Evolutionary conservation across 2,329 filamentous ascomycete genomes (phyloP), one percentile per base, ranked within the genome.

Genomic region (Aspergillus candidus): DNA sequence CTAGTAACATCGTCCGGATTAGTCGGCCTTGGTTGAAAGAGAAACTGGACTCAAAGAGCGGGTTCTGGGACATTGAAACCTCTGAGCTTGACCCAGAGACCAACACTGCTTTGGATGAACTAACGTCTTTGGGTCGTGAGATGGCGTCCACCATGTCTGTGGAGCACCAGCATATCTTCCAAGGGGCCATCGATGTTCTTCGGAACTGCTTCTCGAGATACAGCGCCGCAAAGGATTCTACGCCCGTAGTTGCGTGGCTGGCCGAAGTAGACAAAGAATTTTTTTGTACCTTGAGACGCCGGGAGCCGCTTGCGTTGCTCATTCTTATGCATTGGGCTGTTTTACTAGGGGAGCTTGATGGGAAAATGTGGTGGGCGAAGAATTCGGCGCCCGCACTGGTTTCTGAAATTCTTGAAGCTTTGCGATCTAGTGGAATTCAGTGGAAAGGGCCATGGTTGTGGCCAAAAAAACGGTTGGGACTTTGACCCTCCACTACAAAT

Each of bases 31-130:
- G 63, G 49, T 71, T 79, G 50, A 74, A 78, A 51, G 69, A 72
- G 12, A 76, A 72, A 63, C 61, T 78, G 1, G 79, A 77, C 56
- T 65, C 3, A 70, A 66, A 32, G 54, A 54, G 1, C 59, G 61
- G 14, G 73, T 74, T 49, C 74, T 73, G 70, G 72, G 67, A 6
- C 54, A 67, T 15, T 62, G 65, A 10, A 12, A 42, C 18, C 1
- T 40, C 40, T 4, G 44, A 43, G 13, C 29, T 64, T 18, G 63
- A 67, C 27, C 30, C 17, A 2, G 56, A 58, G 4, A 60, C 57
- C 0, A 48, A 57, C 15, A 35, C 41, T 14, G 63, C 64, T 6
- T 49, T 67, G 11, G 44, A 56, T 32, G 53, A 56, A 36, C 46
- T 67, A 6, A 51, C 46, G 2, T 39, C 50, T 2, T 37, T 66